Conservation (phyloP, 2,329 filamentous ascomycete species). For the Pseudocercospora crystallina region DNA sequence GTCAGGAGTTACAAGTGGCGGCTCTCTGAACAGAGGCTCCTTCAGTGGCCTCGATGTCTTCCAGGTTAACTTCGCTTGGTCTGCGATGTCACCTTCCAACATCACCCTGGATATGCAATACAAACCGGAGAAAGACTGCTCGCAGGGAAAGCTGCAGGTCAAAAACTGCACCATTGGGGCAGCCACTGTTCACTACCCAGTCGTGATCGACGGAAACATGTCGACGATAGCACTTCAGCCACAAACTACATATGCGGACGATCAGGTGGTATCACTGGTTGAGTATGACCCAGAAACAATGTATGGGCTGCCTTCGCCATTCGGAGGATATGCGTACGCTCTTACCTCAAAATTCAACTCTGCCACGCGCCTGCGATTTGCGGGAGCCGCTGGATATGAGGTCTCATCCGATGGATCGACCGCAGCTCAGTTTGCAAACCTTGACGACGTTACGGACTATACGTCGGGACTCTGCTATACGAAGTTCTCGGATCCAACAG, state of each 20-base stretch:
- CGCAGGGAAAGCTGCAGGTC: conserved; percentile 10
- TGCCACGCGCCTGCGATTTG: conserved; percentile 10
- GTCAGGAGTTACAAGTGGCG: background rate
- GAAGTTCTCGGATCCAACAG: conserved; percentile 15
- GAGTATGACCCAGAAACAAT: conserved; percentile 10
- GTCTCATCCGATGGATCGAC: conserved; percentile 8
- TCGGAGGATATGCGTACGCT: conserved; percentile 17
- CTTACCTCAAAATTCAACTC: conserved; percentile 17
- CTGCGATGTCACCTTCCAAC: conserved; percentile 10
- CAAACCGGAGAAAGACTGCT: conserved; percentile 15
- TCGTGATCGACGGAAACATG: conserved; percentile 17
- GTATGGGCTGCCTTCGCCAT: conserved; percentile 12
- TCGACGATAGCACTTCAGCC: conserved; percentile 16
- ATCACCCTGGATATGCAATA: conserved; percentile 17
- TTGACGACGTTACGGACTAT: conserved; percentile 9
- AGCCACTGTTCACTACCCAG: conserved; percentile 15
- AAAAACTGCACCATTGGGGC: conserved; percentile 18
- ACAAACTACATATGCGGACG: background rate
- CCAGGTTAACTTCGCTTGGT: conserved; percentile 9
- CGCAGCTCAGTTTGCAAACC: conserved; percentile 16
- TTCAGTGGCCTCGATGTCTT: conserved; percentile 16
- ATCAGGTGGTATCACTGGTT: conserved; percentile 5
- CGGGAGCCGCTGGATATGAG: conserved; percentile 17
- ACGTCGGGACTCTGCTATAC: conserved; percentile 9
- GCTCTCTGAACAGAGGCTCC: conserved; percentile 8